Conservation (phyloP, 2,329 filamentous ascomycete species). For the Scedosporium minutisporum region DNA sequence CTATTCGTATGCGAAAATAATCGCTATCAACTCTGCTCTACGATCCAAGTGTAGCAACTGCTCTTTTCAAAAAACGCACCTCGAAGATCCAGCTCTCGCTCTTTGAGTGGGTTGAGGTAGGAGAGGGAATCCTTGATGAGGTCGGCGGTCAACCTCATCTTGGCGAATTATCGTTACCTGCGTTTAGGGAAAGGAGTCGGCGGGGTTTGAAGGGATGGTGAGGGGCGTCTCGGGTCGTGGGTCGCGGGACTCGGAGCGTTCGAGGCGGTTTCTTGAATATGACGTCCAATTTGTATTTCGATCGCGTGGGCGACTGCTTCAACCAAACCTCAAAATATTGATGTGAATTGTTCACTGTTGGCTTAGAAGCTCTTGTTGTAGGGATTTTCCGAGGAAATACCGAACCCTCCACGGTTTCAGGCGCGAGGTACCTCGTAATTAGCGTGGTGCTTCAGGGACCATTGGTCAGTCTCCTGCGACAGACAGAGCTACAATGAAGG, state of each 20-base stretch:
- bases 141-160: conserved; percentile 91
- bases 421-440: too few relatives aligned
- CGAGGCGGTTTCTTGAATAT: not conserved
- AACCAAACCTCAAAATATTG: not conserved
- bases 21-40: conserved; percentile 77
- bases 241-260: not conserved
- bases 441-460: too few relatives aligned
- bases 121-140: conserved; percentile 90
- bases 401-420: not conserved
- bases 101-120: conserved; percentile 97
- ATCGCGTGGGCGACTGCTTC: not conserved
- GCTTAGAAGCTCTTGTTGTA: not conserved
- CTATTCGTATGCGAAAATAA: conserved; percentile 49
- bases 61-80: conserved; percentile 88
- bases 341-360: not conserved
- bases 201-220: not conserved
- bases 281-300: not conserved
- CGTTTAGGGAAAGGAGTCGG: not conserved
- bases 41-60: conserved; percentile 78
- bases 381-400: not conserved
- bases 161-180: conserved; percentile 16
- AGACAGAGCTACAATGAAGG: too few relatives aligned
- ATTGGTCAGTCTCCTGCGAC: too few relatives aligned
- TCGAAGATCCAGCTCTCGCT: conserved; percentile 98
- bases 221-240: not conserved